These are phyloP conservation scores for Pseudogymnoascus sp. DNA, from an alignment of 2,329 filamentous ascomycete genomes.

Conservation along the genomic window DNA sequence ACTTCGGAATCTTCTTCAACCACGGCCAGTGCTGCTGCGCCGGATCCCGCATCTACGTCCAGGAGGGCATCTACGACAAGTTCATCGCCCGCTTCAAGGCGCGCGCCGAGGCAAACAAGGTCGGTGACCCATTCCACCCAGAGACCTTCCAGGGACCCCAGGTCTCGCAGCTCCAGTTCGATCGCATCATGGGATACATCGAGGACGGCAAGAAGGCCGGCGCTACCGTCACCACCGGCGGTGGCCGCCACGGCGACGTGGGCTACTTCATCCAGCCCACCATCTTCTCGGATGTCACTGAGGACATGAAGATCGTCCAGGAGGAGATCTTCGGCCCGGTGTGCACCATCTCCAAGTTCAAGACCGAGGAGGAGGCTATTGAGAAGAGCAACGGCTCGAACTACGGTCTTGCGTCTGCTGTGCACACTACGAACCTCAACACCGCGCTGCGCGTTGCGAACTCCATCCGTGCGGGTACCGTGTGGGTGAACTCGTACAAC, in stretches of 20 bases:
- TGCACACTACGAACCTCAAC: slow-evolving; percentile 60
- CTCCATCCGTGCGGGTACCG: slow-evolving; percentile 47
- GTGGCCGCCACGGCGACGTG: slow-evolving; percentile 50
- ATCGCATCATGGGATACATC: slow-evolving; percentile 61
- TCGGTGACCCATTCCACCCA: slow-evolving; percentile 57
- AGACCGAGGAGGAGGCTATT: slow-evolving; percentile 58
- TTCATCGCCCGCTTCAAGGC: slow-evolving; percentile 59
- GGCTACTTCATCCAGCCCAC: slow-evolving; percentile 67
- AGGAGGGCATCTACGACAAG: slow-evolving; percentile 61
- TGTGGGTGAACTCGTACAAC: slow-evolving; percentile 47
- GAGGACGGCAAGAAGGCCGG: slow-evolving; percentile 55
- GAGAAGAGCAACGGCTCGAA: slow-evolving; percentile 51
- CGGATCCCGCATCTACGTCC: slow-evolving; percentile 59
- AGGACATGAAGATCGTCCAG: slow-evolving; percentile 66
- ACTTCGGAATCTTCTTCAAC: slow-evolving; percentile 38
- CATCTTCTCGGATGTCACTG: slow-evolving; percentile 61
- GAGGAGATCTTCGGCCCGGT: slow-evolving; percentile 70
- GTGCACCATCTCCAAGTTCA: slow-evolving; percentile 62
- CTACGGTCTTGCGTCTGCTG: slow-evolving; percentile 60
- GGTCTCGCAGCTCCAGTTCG: slow-evolving; percentile 60
- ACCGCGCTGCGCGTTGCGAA: slow-evolving; percentile 60
- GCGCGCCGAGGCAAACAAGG: slow-evolving; percentile 51
- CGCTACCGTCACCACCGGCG: slow-evolving; percentile 55
- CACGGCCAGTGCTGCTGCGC: slow-evolving; percentile 43
- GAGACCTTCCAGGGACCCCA: slow-evolving; percentile 65